phyloP scores from a whole-genome alignment of 352 stramenopile species.

The Phytopythium cucurbitacearum region DNA sequence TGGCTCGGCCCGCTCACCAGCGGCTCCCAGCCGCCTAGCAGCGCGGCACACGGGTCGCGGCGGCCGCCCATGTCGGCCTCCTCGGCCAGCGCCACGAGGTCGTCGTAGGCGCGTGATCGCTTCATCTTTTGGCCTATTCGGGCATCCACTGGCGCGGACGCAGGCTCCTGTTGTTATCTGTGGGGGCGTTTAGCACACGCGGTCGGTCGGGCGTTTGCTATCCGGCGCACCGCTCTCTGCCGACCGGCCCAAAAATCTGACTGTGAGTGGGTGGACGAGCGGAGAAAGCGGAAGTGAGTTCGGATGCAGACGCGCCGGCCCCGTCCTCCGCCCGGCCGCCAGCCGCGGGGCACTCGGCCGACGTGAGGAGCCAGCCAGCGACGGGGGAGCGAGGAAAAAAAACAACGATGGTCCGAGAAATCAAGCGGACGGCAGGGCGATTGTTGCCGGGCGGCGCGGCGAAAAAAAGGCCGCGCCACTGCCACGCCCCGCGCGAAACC shows the following conservation, averaged over 20 bases:
- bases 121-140: conserved; percentile 32
- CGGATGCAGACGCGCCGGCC: too few species aligned
- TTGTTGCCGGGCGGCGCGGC: neutral
- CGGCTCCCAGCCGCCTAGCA: conserved; percentile 9
- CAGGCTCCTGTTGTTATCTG: conserved; percentile 3
- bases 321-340: conserved; percentile 10
- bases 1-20: conserved; percentile 10
- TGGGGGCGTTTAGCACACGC: neutral
- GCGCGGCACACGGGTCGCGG: conserved; percentile 3
- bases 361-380: too few species aligned
- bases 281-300: conserved; percentile 22
- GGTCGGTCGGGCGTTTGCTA: neutral
- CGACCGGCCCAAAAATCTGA: neutral
- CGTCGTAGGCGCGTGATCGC: conserved; percentile 63
- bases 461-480: neutral
- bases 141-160: conserved; percentile 5
- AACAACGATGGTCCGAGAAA: conserved; percentile 6
- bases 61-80: conserved; percentile 4
- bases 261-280: conserved; percentile 6
- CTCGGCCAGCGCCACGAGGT: conserved; percentile 51
- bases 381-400: too few species aligned
- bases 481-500: neutral
- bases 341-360: conserved; percentile 4
- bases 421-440: conserved; percentile 4
- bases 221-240: neutral